Evolutionary conservation across 225 moss, liverwort and hornwort genomes (phyloP), one percentile per base, ranked within the genome.

Genomic region (Asterella californica): DNA sequence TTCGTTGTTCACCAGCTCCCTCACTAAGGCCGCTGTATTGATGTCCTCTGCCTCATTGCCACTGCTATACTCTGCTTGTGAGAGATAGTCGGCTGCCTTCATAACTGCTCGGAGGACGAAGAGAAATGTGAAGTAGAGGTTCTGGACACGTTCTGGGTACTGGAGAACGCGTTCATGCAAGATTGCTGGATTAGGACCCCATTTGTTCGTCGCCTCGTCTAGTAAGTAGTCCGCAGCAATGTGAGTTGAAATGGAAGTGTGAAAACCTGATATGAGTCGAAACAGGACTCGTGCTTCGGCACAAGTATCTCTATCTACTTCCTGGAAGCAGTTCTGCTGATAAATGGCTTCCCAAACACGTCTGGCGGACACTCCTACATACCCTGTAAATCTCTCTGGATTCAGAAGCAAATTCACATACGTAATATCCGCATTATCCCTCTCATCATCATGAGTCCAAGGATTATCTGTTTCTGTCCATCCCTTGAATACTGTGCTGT

Each of bases 301-400:
- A 53, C 99, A 95, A 0, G 86, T 29, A 49, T 99, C 97, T 64
- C 88, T 85, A 62, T 92, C 92, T 64, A 86, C 92, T 71, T 92
- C 92, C 79, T 85, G 86, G 54, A 99, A 93, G 82, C 99, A 99
- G 64, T 86, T 90, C 81, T 99, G 88, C 45, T 83, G 87, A 70
- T 99, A 93, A 30, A 95, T 90, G 5, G 99, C 95, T 33, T 99
- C 93, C 99, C 99, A 99, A 76, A 99, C 92, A 59, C 95, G 86
- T 30, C 89, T 89, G 54, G 95, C 86, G 12, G 99, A 93, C 68
- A 84, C 83, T 29, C 99, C 99, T 66, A 84, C 88, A 55, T 95
- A 99, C 0, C 99, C 99, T 6, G 99, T 99, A 50, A 85, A 99
- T 82, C 88, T 85, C 79, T 99, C 93, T 9, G 85, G 89, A 75